Base-by-base conservation (phyloP, 305 asterid species). In the Salvia sclarea region DNA sequence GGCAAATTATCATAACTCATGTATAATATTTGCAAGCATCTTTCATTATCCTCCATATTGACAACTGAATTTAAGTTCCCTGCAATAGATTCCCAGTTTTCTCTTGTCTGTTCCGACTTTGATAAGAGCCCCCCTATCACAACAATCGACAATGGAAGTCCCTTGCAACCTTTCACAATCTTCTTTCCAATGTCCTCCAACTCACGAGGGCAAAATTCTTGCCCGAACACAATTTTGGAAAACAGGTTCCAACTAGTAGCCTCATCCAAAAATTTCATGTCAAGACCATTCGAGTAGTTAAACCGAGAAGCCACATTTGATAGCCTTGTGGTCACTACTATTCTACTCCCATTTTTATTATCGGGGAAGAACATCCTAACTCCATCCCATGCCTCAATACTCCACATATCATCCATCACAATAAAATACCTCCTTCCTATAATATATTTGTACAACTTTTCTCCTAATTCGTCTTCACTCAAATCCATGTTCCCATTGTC, bases 81-180 rank as follows among this genome's bases (percentile, higher is more conserved):
- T 3, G 43, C 65, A 28, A 68, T 30, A 2, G 8, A 17, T 10
- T 30, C 57, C 65, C 65, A 68, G 0, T 11, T 9, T 30, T 30
- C 24, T 9, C 1, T 17, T 2, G 47, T 54, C 6, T 0, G 4
- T 40, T 14, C 16, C 1, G 43, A 24, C 31, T 38, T 67, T 24
- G 44, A 10, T 16, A 67, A 11, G 9, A 38, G 43, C 4, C 64
- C 44, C 0, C 72, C 64, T 2, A 64, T 33, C 40, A 67, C 63
- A 17, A 33, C 70, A 25, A 64, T 48, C 7, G 70, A 64, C 33
- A 64, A 3, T 2, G 64, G 64, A 53, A 66, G 72, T 6, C 72
- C 72, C 10, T 14, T 55, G 24, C 64, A 67, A 16, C 35, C 21
- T 9, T 44, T 3, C 16, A 31, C 72, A n/a, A 54, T 68, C 4